Conservation (phyloP, 495 filamentous ascomycete species). For the Astrocystis sublimbata region DNA sequence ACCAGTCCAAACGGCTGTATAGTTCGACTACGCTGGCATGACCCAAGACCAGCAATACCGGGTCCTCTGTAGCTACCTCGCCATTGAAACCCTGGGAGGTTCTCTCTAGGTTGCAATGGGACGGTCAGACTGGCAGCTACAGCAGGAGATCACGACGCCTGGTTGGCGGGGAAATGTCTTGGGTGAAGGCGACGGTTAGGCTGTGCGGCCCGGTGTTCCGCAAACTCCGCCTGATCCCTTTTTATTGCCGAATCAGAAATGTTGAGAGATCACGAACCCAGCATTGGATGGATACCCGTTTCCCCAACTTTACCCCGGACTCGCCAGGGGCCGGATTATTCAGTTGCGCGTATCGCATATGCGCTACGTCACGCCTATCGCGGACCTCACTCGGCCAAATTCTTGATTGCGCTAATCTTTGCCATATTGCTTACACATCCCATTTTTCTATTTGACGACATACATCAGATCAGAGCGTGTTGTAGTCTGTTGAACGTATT, state of each 20-base stretch:
- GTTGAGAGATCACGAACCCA: slow-evolving; percentile 1
- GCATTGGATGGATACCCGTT: slow-evolving; percentile 8
- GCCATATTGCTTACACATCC: slow-evolving; percentile 15
- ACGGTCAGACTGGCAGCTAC: background rate
- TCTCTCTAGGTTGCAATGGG: slow-evolving; percentile 11
- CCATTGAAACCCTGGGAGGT: background rate
- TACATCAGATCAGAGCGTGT: background rate
- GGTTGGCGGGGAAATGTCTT: slow-evolving; percentile 34
- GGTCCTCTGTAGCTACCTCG: background rate
- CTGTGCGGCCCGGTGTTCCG: slow-evolving; percentile 31
- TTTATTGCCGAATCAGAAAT: slow-evolving; percentile 25
- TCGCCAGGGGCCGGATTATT: slow-evolving; percentile 15
- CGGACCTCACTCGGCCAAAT: slow-evolving; percentile 20
- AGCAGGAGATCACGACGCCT: slow-evolving; percentile 19
- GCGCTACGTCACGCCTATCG: slow-evolving; percentile 12
- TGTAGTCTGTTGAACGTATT: slow-evolving; percentile 8
- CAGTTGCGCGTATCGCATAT: slow-evolving; percentile 15
- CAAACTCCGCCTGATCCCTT: slow-evolving; percentile 23
- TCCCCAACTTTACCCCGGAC: slow-evolving; percentile 20
- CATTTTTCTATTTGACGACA: slow-evolving; percentile 9
- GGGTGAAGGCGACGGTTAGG: slow-evolving; percentile 32
- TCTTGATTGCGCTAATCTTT: slow-evolving; percentile 15
- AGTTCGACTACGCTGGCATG: slow-evolving; percentile 7
- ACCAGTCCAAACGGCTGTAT: slow-evolving; percentile 5
- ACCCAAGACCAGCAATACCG: slow-evolving; percentile 6